These are phyloP conservation scores for Pseudocercospora ulei DNA, from an alignment of 2,329 filamentous ascomycete species.

Conservation along the genomic window DNA sequence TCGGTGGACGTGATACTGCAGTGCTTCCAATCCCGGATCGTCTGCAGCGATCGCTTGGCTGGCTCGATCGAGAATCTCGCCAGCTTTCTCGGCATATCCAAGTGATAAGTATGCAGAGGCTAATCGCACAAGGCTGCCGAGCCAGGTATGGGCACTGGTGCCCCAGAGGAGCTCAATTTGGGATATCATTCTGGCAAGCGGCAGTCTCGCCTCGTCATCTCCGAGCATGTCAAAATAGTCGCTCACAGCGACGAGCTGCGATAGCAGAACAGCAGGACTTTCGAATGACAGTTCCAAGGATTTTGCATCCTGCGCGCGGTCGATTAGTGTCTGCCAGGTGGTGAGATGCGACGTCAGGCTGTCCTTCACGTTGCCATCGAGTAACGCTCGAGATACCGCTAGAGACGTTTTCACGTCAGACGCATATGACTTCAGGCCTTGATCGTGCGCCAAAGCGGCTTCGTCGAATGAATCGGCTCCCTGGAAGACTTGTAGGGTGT, in stretches of 20 bases:
- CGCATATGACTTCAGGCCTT: slow-evolving; percentile 30
- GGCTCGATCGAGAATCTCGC: slow-evolving; percentile 49
- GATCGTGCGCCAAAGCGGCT: slow-evolving; percentile 28
- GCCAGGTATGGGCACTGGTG: slow-evolving; percentile 29
- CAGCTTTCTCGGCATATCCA: slow-evolving; percentile 53
- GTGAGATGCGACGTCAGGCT: slow-evolving; percentile 31
- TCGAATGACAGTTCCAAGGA: slow-evolving; percentile 43
- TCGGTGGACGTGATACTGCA: slow-evolving; percentile 34
- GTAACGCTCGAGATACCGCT: slow-evolving; percentile 39
- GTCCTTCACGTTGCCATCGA: slow-evolving; percentile 29
- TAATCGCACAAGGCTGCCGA: slow-evolving; percentile 35
- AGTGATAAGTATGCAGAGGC: slow-evolving; percentile 50
- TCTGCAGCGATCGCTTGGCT: slow-evolving; percentile 42
- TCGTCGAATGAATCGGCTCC: slow-evolving; percentile 10
- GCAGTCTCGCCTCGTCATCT: slow-evolving; percentile 36
- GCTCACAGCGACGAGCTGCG: slow-evolving; percentile 46
- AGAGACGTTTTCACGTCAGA: slow-evolving; percentile 34
- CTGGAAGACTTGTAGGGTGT: slow-evolving; percentile 15
- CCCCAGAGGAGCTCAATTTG: slow-evolving; percentile 9
- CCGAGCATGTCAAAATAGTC: slow-evolving; percentile 52
- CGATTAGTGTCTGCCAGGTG: slow-evolving; percentile 36
- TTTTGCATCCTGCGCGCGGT: slow-evolving; percentile 31
- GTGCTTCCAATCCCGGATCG: slow-evolving; percentile 38
- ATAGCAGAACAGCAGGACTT: slow-evolving; percentile 42
- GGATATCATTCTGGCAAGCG: slow-evolving; percentile 14